phyloP scores from a whole-genome alignment of 1,284 basidiomycete species.

The Athelia psychrophila region DNA sequence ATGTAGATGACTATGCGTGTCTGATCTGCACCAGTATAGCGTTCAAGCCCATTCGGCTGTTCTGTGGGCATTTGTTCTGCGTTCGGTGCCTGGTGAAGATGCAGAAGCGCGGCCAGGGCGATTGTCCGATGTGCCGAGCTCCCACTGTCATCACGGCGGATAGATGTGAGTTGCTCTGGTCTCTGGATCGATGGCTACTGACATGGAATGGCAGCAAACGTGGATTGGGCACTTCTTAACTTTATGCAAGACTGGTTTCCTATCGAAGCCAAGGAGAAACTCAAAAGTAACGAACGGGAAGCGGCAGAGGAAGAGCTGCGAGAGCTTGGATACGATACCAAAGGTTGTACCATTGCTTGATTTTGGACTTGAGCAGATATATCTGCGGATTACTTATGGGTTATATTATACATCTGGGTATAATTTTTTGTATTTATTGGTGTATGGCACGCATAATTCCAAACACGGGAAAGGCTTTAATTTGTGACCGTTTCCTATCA shows the following conservation, averaged over 20 bases:
- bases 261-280: constrained; percentile 76
- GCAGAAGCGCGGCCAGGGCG: constrained; percentile 78
- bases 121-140: constrained; percentile 88
- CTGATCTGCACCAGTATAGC: constrained; percentile 82
- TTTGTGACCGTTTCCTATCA: too few relatives aligned
- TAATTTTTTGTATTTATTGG: too few relatives aligned
- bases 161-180: constrained; percentile 52
- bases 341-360: background rate
- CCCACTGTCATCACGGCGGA: constrained; percentile 76
- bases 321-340: constrained; percentile 53
- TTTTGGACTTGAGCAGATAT: background rate
- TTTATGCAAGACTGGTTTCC: constrained; percentile 97
- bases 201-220: constrained; percentile 50
- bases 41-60: constrained; percentile 85
- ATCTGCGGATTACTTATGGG: background rate
- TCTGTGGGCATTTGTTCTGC: constrained; percentile 91
- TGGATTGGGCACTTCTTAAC: constrained; percentile 78
- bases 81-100: constrained; percentile 91
- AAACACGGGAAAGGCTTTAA: too few relatives aligned
- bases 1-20: constrained; percentile 77
- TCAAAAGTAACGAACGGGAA: constrained; percentile 77
- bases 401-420: too few relatives aligned
- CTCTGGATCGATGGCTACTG: constrained; percentile 2
- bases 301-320: constrained; percentile 68
- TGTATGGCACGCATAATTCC: too few relatives aligned